Evolutionary conservation across 495 filamentous ascomycete species (phyloP).

Genomic region (Talaromyces borbonicus): DNA sequence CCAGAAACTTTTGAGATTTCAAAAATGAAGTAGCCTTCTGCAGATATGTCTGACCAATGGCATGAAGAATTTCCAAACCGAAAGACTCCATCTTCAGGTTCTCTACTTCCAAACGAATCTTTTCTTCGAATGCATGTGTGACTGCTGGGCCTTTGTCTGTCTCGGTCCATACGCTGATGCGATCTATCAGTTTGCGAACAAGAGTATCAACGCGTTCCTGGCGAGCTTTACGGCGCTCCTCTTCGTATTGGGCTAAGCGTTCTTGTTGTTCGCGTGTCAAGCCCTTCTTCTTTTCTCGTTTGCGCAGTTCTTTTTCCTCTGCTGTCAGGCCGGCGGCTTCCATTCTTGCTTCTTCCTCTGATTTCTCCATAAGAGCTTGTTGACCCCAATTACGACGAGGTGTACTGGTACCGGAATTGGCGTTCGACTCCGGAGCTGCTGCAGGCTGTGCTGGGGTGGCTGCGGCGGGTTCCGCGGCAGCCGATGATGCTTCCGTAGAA

Average conservation of each 20-base stretch:
- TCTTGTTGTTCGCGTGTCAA: conserved; percentile 85
- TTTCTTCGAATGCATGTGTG: conserved; percentile 81
- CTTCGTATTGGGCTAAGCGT: conserved; percentile 77
- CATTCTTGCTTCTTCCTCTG: conserved; percentile 73
- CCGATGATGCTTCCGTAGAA: conserved; percentile 14
- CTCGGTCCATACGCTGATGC: conserved; percentile 93
- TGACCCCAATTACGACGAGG: conserved; percentile 61
- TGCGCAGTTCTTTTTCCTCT: conserved; percentile 67
- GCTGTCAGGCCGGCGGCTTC: conserved; percentile 59
- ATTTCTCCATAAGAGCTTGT: conserved; percentile 77
- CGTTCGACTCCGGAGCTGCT: conserved; percentile 22
- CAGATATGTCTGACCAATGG: conserved; percentile 82
- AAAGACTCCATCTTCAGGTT: conserved; percentile 99
- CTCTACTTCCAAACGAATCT: conserved; percentile 91
- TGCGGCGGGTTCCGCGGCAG: conserved; percentile 14
- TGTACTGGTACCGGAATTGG: conserved; percentile 52
- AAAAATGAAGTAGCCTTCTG: conserved; percentile 79
- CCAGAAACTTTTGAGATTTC: conserved; percentile 93
- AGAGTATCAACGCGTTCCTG: conserved; percentile 84
- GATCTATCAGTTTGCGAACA: conserved; percentile 73
- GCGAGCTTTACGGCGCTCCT: conserved; percentile 72
- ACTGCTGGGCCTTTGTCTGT: conserved; percentile 83
- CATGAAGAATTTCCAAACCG: conserved; percentile 92
- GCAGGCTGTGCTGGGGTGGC: conserved; percentile 13
- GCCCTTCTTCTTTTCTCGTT: conserved; percentile 82